Conservation (phyloP, 345 rosid species). For the Turritis glabra region DNA sequence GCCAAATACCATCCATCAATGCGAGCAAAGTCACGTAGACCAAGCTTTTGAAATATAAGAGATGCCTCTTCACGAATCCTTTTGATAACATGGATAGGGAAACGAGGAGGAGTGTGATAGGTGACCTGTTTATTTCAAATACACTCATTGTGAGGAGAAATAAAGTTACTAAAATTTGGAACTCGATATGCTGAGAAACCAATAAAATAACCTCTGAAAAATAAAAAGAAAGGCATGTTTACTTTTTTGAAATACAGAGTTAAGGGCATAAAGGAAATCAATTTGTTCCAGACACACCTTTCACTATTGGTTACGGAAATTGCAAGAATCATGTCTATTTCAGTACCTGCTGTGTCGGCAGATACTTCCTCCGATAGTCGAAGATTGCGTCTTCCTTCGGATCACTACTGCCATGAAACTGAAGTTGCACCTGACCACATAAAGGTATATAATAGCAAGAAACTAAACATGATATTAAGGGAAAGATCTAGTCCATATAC, state of each 20-base stretch:
- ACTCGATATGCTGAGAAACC: constrained; percentile 18
- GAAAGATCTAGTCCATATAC: not conserved
- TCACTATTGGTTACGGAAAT: constrained; percentile 12
- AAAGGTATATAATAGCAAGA: constrained; percentile 23
- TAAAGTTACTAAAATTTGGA: constrained; percentile 12
- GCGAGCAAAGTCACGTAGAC: constrained; percentile 88
- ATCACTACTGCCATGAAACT: constrained; percentile 62
- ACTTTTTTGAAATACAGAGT: constrained; percentile 8
- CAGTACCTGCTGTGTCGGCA: constrained; percentile 91
- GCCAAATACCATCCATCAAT: constrained; percentile 97
- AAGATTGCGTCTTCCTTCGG: constrained; percentile 75
- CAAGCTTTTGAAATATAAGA: constrained; percentile 66
- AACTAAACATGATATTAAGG: constrained; percentile 12
- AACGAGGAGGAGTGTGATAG: constrained; percentile 95
- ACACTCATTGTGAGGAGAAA: constrained; percentile 8
- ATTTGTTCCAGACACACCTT: constrained; percentile 7
- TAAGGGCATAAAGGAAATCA: constrained; percentile 2
- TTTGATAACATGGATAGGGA: constrained; percentile 69
- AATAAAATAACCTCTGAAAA: not conserved
- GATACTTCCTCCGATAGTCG: constrained; percentile 90
- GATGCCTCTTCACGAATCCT: constrained; percentile 83
- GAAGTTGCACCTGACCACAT: constrained; percentile 81
- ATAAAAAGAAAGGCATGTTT: not conserved
- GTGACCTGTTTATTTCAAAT: constrained; percentile 61
- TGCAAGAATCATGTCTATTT: constrained; percentile 10